phyloP scores from a whole-genome alignment of 2,329 filamentous ascomycete genomes.

The Penicillium sp. region DNA sequence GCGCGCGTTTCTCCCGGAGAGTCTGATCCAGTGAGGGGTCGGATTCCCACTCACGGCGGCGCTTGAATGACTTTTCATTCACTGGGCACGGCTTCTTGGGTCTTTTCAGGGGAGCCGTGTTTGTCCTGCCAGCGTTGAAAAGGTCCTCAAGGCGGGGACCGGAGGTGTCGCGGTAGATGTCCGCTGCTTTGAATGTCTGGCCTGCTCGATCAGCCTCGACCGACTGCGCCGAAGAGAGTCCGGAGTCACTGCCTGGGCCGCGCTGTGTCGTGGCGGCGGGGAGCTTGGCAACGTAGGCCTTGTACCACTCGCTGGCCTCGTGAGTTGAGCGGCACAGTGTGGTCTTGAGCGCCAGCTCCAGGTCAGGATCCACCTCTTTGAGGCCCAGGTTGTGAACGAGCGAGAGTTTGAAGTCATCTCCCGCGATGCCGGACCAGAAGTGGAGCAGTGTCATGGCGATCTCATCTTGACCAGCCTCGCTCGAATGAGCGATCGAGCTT shows the following conservation, averaged over 20 bases:
- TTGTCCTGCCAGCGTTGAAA: constrained; percentile 21
- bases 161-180: constrained; percentile 20
- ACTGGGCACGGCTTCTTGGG: constrained; percentile 20
- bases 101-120: constrained; percentile 22
- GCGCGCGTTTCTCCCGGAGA: constrained; percentile 12
- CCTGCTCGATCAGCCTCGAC: constrained; percentile 30
- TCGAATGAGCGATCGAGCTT: constrained; percentile 4
- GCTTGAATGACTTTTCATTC: constrained; percentile 21
- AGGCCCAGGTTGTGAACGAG: constrained; percentile 15
- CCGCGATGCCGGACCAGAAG: constrained; percentile 12
- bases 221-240: constrained; percentile 37
- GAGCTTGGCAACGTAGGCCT: constrained; percentile 2
- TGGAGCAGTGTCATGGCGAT: constrained; percentile 12
- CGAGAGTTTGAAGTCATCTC: constrained; percentile 16
- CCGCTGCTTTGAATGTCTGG: constrained; percentile 17
- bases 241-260: constrained; percentile 28
- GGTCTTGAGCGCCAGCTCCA: constrained; percentile 10
- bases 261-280: neutral
- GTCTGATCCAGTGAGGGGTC: constrained; percentile 26
- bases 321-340: constrained; percentile 7
- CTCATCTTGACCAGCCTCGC: neutral
- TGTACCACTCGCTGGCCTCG: constrained; percentile 14
- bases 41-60: constrained; percentile 25
- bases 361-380: constrained; percentile 2
- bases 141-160: constrained; percentile 16